A percentile compares a stretch with the other conserved stretches of the same genome.
Conservation (phyloP, 2,329 filamentous ascomycete species). For the Graphilbum sp. region DNA sequence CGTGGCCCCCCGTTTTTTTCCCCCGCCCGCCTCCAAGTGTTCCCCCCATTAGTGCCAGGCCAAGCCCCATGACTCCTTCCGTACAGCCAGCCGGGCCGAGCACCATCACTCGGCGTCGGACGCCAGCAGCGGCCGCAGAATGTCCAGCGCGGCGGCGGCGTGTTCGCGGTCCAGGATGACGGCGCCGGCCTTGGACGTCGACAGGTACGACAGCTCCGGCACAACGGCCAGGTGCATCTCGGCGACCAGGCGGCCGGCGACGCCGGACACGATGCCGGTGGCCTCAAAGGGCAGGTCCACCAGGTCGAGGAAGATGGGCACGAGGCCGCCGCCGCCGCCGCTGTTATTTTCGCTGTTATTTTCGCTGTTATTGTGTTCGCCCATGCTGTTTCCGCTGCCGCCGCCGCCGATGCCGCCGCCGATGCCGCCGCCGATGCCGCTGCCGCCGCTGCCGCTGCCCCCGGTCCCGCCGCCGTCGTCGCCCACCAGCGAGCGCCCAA, state of each 20-base stretch:
- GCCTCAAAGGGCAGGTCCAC: constrained; percentile 68
- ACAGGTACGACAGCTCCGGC: constrained; percentile 79
- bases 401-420: no score
- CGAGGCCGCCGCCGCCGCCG: constrained; percentile 37
- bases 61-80: background rate
- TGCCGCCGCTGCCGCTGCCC: no score
- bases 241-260: constrained; percentile 66
- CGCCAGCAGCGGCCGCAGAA: constrained; percentile 37
- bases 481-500: constrained; percentile 61
- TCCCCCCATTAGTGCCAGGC: no score
- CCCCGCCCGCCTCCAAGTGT: no score
- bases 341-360: no score
- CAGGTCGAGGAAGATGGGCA: constrained; percentile 82
- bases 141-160: constrained; percentile 54
- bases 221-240: constrained; percentile 41
- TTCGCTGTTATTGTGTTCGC: no score
- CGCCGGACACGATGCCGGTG: constrained; percentile 87
- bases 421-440: no score
- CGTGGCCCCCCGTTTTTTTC: no score
- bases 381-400: no score
- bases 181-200: constrained; percentile 73
- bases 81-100: constrained; percentile 1
- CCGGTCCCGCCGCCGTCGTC: constrained; percentile 31
- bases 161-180: constrained; percentile 71
- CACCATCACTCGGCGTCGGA: background rate